Base-by-base conservation (phyloP, 2,329 filamentous ascomycete species). In the Aspergillus niger region DNA sequence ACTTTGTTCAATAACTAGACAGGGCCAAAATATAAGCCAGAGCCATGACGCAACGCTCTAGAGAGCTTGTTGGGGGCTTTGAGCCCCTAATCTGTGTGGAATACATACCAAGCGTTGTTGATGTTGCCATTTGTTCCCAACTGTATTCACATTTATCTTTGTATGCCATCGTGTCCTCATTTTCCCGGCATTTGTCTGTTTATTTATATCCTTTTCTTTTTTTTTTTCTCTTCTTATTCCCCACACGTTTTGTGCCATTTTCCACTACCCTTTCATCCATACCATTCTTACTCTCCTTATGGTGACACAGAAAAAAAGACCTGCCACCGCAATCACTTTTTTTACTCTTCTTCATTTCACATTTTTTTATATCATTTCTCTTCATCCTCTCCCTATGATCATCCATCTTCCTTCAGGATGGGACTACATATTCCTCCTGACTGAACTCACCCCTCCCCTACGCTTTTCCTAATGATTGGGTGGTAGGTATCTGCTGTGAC, bases 181-280 rank as follows among this genome's bases (percentile, higher is more conserved):
- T 47, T n/a, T 26, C 47, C 44, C 28, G 63, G 63, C 67, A 63
- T 63, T 58, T 58, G 63, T 63, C 50, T 57, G 57, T 62, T 61
- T 64, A 39, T 63, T 68, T 63, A 63, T 63, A 61, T 64, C 65
- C 63, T 63, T 57, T 56, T 62, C 64, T 62, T 67, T 55, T 63
- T 70, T 61, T 63, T 64, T 61, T 65, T 64, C 65, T 66, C 65
- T 66, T 69, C 65, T 69, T 74, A 73, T 75, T 74, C 71, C 72
- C 71, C 71, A 69, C 74, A 69, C 65, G 69, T 72, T 74, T 72
- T 36, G 55, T 64, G 54, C 61, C 60, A 59, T 54, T 51, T 41
- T 36, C 32, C 32, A 36, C 32, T 36, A 36, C 55, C 58, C 57
- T 58, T 55, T 43, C 41, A 48, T 55, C 61, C 50, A 36, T 55